Evolutionary conservation across 1,284 basidiomycete species (phyloP).

Genomic region (Cutaneotrichosporon sp.): DNA sequence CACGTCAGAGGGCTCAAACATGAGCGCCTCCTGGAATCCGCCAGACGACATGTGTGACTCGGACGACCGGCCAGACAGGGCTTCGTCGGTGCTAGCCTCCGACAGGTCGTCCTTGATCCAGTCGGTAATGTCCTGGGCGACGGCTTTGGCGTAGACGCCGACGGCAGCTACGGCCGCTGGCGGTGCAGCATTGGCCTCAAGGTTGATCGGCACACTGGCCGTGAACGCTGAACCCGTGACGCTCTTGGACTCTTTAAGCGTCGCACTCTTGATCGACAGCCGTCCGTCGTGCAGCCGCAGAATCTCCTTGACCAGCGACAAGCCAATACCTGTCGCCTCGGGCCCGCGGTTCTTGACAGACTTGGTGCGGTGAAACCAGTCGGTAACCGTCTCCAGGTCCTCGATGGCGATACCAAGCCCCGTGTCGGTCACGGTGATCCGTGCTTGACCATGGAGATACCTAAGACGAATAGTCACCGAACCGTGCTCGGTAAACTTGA

Average conservation of each 20-base stretch:
- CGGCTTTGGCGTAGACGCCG: conserved; percentile 15
- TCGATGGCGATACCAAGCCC: conserved; percentile 45
- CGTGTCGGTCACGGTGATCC: conserved; percentile 44
- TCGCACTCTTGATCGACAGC: conserved; percentile 30
- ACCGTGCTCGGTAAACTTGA: conserved; percentile 41
- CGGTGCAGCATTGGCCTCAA: neutral
- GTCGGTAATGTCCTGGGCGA: conserved; percentile 1
- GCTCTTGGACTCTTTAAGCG: neutral
- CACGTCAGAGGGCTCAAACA: conserved; percentile 28
- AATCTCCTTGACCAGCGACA: conserved; percentile 40
- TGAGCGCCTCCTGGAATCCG: conserved; percentile 25
- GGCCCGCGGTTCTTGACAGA: conserved; percentile 8
- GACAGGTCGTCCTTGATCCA: conserved; percentile 1
- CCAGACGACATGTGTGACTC: neutral
- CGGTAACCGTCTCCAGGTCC: conserved; percentile 25
- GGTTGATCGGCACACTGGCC: conserved; percentile 16
- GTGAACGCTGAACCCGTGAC: conserved; percentile 17
- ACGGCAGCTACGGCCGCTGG: neutral
- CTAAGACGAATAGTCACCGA: conserved; percentile 31
- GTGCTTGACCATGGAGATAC: conserved; percentile 26
- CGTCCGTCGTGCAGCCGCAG: conserved; percentile 49
- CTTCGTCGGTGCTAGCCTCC: neutral
- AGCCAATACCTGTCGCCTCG: conserved; percentile 16
- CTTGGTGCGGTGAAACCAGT: conserved; percentile 33
- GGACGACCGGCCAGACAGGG: too few species aligned